Evolutionary conservation across 2,329 filamentous ascomycete genomes (phyloP).

Genomic region (Microascus cirrosus): DNA sequence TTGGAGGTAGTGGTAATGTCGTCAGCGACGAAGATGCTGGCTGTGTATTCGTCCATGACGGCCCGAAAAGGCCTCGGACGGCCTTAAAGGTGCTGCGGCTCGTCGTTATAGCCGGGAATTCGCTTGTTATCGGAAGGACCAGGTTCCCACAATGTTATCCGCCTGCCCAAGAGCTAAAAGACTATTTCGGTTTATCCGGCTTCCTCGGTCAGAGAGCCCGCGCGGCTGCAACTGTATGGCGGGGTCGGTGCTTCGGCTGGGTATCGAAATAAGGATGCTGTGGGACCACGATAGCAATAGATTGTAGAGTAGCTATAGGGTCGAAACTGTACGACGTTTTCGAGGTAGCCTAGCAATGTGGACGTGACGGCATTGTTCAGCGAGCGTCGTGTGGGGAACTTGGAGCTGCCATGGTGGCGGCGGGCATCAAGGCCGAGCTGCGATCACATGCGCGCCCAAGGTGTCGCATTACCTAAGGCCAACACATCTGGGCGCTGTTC

Average conservation of each 20-base stretch:
- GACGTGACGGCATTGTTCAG: background rate
- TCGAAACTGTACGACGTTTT: background rate
- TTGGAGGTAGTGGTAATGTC: background rate
- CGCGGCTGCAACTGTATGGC: background rate
- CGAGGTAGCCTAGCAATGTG: background rate
- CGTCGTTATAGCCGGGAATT: background rate
- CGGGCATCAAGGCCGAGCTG: background rate
- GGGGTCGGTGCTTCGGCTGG: background rate
- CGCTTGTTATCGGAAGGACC: background rate
- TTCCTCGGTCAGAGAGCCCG: background rate
- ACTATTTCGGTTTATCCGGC: background rate
- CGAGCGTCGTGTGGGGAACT: background rate
- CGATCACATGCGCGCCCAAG: background rate
- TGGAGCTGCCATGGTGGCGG: background rate
- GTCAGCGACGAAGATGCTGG: conserved; percentile 4
- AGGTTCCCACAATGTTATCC: background rate
- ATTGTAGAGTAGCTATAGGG: background rate
- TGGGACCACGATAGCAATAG: background rate
- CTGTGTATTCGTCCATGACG: conserved; percentile 3
- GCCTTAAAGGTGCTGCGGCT: background rate
- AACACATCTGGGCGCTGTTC: too few relatives aligned
- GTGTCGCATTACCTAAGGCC: background rate
- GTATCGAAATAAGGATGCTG: background rate
- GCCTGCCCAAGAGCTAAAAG: background rate
- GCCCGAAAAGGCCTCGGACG: background rate